Base-by-base conservation (phyloP, 2,329 filamentous ascomycete genomes). In the Colletotrichum aenigma region DNA sequence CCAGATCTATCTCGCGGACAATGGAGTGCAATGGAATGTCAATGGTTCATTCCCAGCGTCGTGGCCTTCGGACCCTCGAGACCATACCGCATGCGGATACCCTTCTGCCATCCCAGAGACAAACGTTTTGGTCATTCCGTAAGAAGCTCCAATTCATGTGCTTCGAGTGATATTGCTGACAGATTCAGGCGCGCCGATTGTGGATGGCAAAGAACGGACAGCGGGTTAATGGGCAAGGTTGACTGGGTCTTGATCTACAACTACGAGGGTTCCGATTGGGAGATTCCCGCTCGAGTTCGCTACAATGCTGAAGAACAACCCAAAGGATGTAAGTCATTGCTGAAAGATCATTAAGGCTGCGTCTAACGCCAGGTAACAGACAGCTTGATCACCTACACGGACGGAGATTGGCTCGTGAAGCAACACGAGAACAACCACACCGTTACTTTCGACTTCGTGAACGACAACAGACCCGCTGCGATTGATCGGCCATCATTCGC, bases 181-280 rank as follows among this genome's bases (percentile, higher is more conserved):
- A n/a, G 18, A 15, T 36, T 13, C 26, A 10, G 58, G 15, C 24
- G 71, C 32, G 38, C 24, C 15, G 58, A 43, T 4, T 61, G 58
- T 34, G 60, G n/a, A 21, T 75, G 73, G 69, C 73, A 72, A 38
- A 26, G 61, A n/a, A 67, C 71, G 38, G 56, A 76, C 70, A 32
- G 55, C 7, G 21, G 28, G 1, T 24, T 30, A 26, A 61, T 61
- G 58, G 26, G 58, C 6, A 30, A 61, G 28, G 43, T 61, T 30
- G 70, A 67, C 21, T 73, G 52, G 52, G 56, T 68, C n/a, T 56
- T 73, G n/a, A 61, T 62, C 18, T 73, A 73, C 65, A 68, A 68
- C 70, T 56, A 66, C 62, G 36, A 61, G 12, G 52, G 61, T 24
- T 21, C 32, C 8, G 21, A 30, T 6, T 71, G 67, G 30, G 72